Evolutionary conservation across 2,329 filamentous ascomycete genomes (phyloP), one percentile per base, ranked within the genome.

Genomic region (Sphaerulina populicola): DNA sequence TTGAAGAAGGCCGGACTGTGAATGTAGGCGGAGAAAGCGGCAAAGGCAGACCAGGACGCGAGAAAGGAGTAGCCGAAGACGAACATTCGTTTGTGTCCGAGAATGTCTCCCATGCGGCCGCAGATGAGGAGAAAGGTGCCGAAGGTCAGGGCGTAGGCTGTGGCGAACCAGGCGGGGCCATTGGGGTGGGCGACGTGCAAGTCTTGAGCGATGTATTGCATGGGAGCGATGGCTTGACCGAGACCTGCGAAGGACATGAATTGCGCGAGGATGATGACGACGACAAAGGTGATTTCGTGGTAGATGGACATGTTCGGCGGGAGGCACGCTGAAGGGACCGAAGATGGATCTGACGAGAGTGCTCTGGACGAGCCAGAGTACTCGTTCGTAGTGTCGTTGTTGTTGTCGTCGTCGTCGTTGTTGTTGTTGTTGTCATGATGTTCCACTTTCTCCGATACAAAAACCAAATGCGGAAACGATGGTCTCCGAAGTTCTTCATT

Each of bases 81-180:
- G 38, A 72, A 66, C 36, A 72, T 59, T n/a, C 64, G 58, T 55
- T 71, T 70, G 61, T 73, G 67, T 23, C 71, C 70, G 36, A 71
- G 59, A 10, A 70, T 69, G 47, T 73, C 71, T 33, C 71, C 71
- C 47, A 72, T 59, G 14, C 70, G 66, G 9, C 72, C 71, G 15
- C 68, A 67, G 9, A 72, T 68, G 21, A 74, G 64, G 44, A 73
- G 72, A 56, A 73, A 73, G 1, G 71, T 72, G 30, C 71, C 71
- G 12, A 71, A 68, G 0, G 71, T 72, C 40, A 72, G 60, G 42
- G 62, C 64, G 62, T 70, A 74, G 5, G 64, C 69, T 10, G 71
- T 70, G 45, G 71, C 65, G 51, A 72, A 68, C 71, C 71, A 74
- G 8, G 70, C 68, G 38, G 71, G 65, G 48, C 74, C 64, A 21